Conservation (phyloP, 176 grass and related monocot genomes). For the Secale cereale region DNA sequence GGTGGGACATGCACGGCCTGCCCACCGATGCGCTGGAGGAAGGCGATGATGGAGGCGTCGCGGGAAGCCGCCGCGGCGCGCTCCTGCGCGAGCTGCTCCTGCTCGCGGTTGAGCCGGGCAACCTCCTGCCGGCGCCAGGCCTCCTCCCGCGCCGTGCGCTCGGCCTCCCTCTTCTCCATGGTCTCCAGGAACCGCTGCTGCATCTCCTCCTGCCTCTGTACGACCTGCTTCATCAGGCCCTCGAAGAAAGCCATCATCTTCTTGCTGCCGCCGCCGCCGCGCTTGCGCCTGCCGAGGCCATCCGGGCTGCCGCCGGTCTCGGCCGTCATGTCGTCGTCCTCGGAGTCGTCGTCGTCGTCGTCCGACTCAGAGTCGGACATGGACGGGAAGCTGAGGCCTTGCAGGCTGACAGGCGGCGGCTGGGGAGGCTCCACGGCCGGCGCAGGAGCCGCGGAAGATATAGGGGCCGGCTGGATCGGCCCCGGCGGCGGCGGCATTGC, state of each 20-base stretch:
- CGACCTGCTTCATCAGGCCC: constrained; percentile 74
- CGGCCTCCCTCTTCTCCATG: constrained; percentile 78
- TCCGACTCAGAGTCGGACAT: constrained; percentile 73
- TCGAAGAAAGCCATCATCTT: constrained; percentile 87
- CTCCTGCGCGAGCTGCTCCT: constrained; percentile 79
- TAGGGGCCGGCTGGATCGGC: constrained; percentile 38
- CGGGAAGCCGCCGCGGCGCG: constrained; percentile 70
- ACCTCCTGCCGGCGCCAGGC: constrained; percentile 89
- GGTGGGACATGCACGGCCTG: constrained; percentile 38
- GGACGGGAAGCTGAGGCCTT: constrained; percentile 69
- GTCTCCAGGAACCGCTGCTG: constrained; percentile 84
- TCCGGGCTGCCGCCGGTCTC: constrained; percentile 57
- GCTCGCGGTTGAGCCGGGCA: constrained; percentile 78
- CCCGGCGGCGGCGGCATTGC: constrained; percentile 20
- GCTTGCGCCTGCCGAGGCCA: constrained; percentile 48
- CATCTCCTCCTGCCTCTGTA: constrained; percentile 79
- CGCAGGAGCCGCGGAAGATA: constrained; percentile 43
- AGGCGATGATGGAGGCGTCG: constrained; percentile 72
- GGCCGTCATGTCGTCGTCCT: constrained; percentile 61
- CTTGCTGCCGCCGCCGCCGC: constrained; percentile 36
- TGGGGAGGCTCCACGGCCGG: constrained; percentile 10
- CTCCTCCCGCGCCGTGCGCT: constrained; percentile 79
- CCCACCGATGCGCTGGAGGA: constrained; percentile 76
- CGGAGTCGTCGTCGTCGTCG: constrained; percentile 44
- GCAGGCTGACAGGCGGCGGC: constrained; percentile 32